These are phyloP conservation scores for Lactarius pseudohatsudake DNA, from an alignment of 768 basidiomycete genomes.

Conservation along the genomic window DNA sequence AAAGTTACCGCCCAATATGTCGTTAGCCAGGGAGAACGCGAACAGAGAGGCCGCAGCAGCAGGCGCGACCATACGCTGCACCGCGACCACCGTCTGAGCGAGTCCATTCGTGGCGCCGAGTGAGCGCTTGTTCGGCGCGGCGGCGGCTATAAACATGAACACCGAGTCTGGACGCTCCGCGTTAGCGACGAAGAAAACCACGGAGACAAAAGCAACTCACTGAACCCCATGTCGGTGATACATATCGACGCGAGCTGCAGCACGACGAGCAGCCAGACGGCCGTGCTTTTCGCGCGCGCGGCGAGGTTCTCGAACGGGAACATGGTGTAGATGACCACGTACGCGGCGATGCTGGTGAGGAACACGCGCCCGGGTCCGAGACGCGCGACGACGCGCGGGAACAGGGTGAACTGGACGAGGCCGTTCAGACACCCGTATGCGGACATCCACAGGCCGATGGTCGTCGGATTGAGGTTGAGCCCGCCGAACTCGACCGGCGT, in stretches of 20 bases:
- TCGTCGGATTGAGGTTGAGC: no score
- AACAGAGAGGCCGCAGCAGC: slow-evolving; percentile 62
- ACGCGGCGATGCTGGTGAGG: slow-evolving; percentile 31
- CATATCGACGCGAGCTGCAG: slow-evolving; percentile 16
- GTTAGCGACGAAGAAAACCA: not conserved
- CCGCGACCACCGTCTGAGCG: slow-evolving; percentile 40
- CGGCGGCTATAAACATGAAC: slow-evolving; percentile 66
- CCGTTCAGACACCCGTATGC: no score
- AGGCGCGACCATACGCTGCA: slow-evolving; percentile 50
- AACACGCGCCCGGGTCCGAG: slow-evolving; percentile 31
- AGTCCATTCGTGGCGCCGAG: slow-evolving; percentile 69
- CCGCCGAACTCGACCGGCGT: no score
- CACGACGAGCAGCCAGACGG: not conserved
- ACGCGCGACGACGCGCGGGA: no score
- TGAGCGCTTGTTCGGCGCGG: slow-evolving; percentile 62
- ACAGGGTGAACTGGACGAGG: no score
- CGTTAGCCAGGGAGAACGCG: slow-evolving; percentile 53
- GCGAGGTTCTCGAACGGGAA: slow-evolving; percentile 33
- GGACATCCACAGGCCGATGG: no score
- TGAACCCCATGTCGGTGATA: slow-evolving; percentile 23
- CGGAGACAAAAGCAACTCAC: not conserved
- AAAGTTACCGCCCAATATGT: slow-evolving; percentile 49
- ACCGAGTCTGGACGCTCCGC: slow-evolving; percentile 53
- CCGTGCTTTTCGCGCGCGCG: not conserved
- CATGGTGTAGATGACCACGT: slow-evolving; percentile 32